Conservation (phyloP, 306 rosid genomes). For the Ormosia emarginata region DNA sequence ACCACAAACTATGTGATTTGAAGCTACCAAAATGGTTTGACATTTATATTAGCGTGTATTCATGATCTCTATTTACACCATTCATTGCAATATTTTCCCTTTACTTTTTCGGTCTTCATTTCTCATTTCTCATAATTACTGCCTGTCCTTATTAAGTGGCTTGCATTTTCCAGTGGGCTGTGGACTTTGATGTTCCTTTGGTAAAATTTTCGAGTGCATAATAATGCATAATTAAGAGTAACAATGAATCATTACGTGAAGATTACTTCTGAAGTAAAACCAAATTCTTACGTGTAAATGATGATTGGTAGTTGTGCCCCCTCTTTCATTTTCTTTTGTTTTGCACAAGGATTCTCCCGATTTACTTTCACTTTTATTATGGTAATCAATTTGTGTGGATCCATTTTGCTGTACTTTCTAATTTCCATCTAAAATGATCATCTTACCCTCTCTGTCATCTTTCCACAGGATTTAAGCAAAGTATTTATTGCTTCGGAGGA, state of each 20-base stretch:
- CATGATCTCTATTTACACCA: not conserved
- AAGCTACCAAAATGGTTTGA: not conserved
- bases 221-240: constrained; percentile 36
- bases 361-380: constrained; percentile 22
- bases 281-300: constrained; percentile 30
- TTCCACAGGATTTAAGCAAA: not conserved
- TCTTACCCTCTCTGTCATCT: constrained; percentile 10
- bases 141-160: constrained; percentile 46
- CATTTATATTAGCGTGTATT: not conserved
- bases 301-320: constrained; percentile 30
- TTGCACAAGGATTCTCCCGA: not conserved
- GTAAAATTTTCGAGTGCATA: constrained; percentile 35
- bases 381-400: constrained; percentile 8
- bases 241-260: constrained; percentile 42
- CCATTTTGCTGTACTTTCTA: constrained; percentile 9
- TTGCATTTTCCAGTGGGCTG: constrained; percentile 30
- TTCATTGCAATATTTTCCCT: not conserved
- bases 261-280: constrained; percentile 40
- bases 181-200: constrained; percentile 32
- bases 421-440: not conserved
- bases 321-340: not conserved
- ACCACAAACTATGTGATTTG: constrained; percentile 31
- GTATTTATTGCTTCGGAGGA: not conserved
- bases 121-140: constrained; percentile 52
- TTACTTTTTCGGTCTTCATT: constrained; percentile 25